Percentiles rank a stretch among this genome's conserved stretches.
Evolutionary conservation across 2,329 filamentous ascomycete species (phyloP).

Genomic region (Elsinoe fawcettii): DNA sequence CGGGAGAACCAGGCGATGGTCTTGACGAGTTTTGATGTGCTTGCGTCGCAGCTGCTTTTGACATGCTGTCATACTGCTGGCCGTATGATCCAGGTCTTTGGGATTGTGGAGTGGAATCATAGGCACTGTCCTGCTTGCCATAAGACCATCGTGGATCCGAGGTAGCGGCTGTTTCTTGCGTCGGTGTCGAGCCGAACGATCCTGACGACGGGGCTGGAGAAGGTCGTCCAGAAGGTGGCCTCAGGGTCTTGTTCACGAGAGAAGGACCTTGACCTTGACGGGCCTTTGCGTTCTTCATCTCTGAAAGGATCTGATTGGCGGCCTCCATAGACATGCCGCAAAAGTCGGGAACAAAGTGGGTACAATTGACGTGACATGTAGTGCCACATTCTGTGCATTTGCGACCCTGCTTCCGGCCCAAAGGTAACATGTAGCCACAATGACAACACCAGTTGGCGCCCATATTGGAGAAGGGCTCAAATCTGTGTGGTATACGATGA

Average conservation of each 20-base stretch:
- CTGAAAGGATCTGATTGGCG: conserved; percentile 85
- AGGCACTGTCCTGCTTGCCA: conserved; percentile 34
- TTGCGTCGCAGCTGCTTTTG: conserved; percentile 32
- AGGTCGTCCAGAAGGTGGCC: conserved; percentile 44
- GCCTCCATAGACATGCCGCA: conserved; percentile 99
- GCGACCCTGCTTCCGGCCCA: conserved; percentile 90
- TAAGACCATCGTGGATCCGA: conserved; percentile 41
- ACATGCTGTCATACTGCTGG: conserved; percentile 12
- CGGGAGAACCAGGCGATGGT: conserved; percentile 31
- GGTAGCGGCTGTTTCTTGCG: conserved; percentile 28
- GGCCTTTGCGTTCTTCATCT: conserved; percentile 72
- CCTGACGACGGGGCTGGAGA: conserved; percentile 35
- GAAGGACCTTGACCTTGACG: conserved; percentile 46
- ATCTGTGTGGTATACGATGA: conserved; percentile 95
- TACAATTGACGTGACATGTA: conserved; percentile 83
- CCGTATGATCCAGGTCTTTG: conserved; percentile 31
- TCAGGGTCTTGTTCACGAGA: conserved; percentile 60
- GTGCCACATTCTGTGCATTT: conserved; percentile 92
- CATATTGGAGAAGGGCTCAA: conserved; percentile 93
- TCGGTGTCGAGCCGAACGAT: conserved; percentile 29
- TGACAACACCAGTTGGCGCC: conserved; percentile 99
- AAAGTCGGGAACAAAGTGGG: conserved; percentile 94
- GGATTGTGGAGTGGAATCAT: conserved; percentile 29
- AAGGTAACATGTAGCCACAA: conserved; percentile 89
- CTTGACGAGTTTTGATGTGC: conserved; percentile 8